phyloP scores from a whole-genome alignment of 192 early-diverging fungal genomes.

The Glomus cerebriforme region DNA sequence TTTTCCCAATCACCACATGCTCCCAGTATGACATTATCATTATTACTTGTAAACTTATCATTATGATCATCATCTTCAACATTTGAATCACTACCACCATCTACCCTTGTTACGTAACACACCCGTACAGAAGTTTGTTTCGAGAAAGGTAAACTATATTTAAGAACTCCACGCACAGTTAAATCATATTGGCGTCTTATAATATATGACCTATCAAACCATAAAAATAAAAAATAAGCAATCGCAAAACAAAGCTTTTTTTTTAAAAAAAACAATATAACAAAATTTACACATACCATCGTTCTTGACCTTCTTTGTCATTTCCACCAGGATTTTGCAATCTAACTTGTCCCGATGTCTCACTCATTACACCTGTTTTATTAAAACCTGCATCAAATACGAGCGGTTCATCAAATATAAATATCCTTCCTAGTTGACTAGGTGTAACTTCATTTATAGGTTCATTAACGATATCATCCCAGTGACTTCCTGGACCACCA shows the following conservation, averaged over 20 bases:
- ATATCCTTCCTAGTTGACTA: constrained; percentile 27
- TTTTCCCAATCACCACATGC: constrained; percentile 14
- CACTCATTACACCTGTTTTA: neutral
- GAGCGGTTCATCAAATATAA: constrained; percentile 29
- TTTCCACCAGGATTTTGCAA: constrained; percentile 12
- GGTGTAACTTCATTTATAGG: constrained; percentile 8
- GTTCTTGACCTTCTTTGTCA: constrained; percentile 14
- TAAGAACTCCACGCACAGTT: constrained; percentile 18
- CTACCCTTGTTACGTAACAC: constrained; percentile 1
- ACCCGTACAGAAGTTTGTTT: neutral
- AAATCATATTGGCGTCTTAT: neutral
- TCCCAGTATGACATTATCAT: neutral
- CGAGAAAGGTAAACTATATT: constrained; percentile 20
- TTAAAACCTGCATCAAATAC: constrained; percentile 29
- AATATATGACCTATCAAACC: constrained; percentile 9
- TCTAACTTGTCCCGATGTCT: constrained; percentile 1
- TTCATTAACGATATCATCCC: neutral
- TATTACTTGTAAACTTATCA: neutral
- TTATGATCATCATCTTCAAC: neutral
- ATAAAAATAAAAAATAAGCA: neutral
- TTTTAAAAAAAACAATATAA: neutral
- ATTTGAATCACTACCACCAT: neutral
- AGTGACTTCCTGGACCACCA: constrained; percentile 10
- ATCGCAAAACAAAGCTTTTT: too few relatives aligned
- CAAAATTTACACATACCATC: constrained; percentile 6